Percentiles rank a stretch among this genome's conserved stretches.
phyloP scores from a whole-genome alignment of 768 basidiomycete genomes.

The Ephemerocybe angulata region DNA sequence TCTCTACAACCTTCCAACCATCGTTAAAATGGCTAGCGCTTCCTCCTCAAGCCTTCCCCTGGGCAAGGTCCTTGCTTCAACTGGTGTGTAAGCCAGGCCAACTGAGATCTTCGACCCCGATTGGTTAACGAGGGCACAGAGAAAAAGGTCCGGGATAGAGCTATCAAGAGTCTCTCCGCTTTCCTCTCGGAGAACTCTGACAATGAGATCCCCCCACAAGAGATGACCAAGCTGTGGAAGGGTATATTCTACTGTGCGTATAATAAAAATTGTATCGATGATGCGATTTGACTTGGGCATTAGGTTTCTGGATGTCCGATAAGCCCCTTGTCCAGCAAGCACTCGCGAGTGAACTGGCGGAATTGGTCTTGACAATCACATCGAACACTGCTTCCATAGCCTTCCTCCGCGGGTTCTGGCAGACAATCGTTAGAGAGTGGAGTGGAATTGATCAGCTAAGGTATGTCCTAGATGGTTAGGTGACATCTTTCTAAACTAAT shows the following conservation, averaged over 20 bases:
- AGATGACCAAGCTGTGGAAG: slow-evolving; percentile 95
- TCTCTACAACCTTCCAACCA: slow-evolving; percentile 8
- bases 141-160: slow-evolving; percentile 89
- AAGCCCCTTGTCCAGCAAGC: slow-evolving; percentile 95
- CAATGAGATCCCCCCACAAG: slow-evolving; percentile 59
- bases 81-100: slow-evolving; percentile 49
- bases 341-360: slow-evolving; percentile 80
- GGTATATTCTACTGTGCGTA: slow-evolving; percentile 91
- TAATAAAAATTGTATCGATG: not conserved
- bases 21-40: slow-evolving; percentile 5
- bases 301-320: slow-evolving; percentile 99
- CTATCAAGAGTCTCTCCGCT: slow-evolving; percentile 69
- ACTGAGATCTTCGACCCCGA: slow-evolving; percentile 1
- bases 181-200: slow-evolving; percentile 73
- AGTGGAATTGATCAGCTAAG: slow-evolving; percentile 85
- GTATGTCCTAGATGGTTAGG: slow-evolving; percentile 34
- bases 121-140: slow-evolving; percentile 38
- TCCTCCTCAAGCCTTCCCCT: slow-evolving; percentile 48
- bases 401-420: slow-evolving; percentile 91
- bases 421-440: slow-evolving; percentile 88
- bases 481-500: not conserved
- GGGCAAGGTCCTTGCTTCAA: slow-evolving; percentile 89
- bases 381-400: slow-evolving; percentile 54
- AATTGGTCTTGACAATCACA: slow-evolving; percentile 70
- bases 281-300: not conserved